These are phyloP conservation scores for Chrysoporthe cubensis DNA, from an alignment of 2,329 filamentous ascomycete species.

Conservation along the genomic window DNA sequence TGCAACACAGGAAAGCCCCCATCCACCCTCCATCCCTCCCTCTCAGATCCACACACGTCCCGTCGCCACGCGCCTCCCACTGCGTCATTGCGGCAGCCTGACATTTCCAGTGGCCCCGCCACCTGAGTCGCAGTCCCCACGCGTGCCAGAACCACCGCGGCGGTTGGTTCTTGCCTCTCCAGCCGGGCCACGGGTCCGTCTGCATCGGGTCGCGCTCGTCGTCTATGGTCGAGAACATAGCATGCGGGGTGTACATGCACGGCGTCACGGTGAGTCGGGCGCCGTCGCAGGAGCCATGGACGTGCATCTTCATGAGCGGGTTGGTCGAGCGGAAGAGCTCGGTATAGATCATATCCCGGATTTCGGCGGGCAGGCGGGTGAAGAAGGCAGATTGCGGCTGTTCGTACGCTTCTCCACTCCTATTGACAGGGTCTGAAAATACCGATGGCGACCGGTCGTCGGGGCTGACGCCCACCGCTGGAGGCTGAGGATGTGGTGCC, in stretches of 20 bases:
- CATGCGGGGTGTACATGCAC: constrained; percentile 3
- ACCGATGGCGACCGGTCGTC: neutral
- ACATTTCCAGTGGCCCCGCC: constrained; percentile 35
- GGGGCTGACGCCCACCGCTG: neutral
- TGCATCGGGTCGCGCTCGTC: constrained; percentile 26
- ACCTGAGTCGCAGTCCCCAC: constrained; percentile 32
- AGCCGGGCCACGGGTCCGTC: constrained; percentile 27
- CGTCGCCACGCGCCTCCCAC: constrained; percentile 29
- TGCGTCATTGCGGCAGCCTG: constrained; percentile 32
- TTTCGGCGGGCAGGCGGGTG: constrained; percentile 26
- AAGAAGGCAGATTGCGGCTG: constrained; percentile 33
- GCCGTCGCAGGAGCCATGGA: constrained; percentile 20
- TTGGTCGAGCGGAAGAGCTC: constrained; percentile 24
- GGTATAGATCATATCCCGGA: constrained; percentile 29
- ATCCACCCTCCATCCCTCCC: constrained; percentile 26
- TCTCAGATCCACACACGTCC: constrained; percentile 21
- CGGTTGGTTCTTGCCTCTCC: constrained; percentile 23
- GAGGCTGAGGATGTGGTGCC: neutral
- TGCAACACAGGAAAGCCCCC: constrained; percentile 33
- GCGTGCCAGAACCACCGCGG: constrained; percentile 34
- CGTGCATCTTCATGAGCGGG: constrained; percentile 26
- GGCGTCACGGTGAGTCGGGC: constrained; percentile 20
- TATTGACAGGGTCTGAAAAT: neutral
- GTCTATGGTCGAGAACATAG: constrained; percentile 2
- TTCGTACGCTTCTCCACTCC: constrained; percentile 4